Conservation (phyloP, 1,284 basidiomycete genomes). For the Leccinum fallax region DNA sequence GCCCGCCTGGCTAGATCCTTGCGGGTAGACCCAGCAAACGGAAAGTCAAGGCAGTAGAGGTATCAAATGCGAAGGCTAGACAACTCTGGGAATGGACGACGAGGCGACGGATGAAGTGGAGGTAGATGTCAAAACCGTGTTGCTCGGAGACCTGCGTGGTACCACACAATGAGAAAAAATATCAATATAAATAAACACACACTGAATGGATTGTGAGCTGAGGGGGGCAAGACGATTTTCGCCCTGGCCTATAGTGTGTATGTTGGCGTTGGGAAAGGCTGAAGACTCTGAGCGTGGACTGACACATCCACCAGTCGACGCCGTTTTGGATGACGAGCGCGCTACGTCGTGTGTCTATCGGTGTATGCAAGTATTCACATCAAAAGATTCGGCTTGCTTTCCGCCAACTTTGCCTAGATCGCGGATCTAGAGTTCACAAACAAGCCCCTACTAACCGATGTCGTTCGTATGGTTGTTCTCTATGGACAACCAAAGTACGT, state of each 20-base stretch:
- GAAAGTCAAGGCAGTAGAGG: constrained; percentile 74
- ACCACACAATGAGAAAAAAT: constrained; percentile 5
- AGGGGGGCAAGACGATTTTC: constrained; percentile 91
- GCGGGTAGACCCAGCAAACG: constrained; percentile 47
- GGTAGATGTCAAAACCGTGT: constrained; percentile 93
- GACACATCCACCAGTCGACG: constrained; percentile 71
- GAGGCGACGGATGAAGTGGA: constrained; percentile 93
- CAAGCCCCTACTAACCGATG: too few relatives aligned
- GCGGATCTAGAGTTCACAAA: too few relatives aligned
- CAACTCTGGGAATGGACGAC: constrained; percentile 80
- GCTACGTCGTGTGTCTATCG: background rate
- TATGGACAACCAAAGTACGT: too few relatives aligned
- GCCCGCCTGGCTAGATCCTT: too few relatives aligned
- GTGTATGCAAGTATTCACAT: too few relatives aligned
- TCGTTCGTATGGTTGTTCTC: too few relatives aligned
- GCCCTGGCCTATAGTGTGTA: constrained; percentile 81
- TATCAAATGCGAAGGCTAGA: constrained; percentile 64
- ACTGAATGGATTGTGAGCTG: constrained; percentile 88
- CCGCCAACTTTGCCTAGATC: too few relatives aligned
- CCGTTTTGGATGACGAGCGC: constrained; percentile 58
- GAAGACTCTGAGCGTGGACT: constrained; percentile 75
- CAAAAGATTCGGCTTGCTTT: too few relatives aligned
- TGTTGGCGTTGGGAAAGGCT: constrained; percentile 55
- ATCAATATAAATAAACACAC: constrained; percentile 19
- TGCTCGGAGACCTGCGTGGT: constrained; percentile 81